A percentile compares a stretch with the other conserved stretches of the same genome.
phyloP scores from a whole-genome alignment of 2,329 filamentous ascomycete genomes.

The Epichloe uncinata region DNA sequence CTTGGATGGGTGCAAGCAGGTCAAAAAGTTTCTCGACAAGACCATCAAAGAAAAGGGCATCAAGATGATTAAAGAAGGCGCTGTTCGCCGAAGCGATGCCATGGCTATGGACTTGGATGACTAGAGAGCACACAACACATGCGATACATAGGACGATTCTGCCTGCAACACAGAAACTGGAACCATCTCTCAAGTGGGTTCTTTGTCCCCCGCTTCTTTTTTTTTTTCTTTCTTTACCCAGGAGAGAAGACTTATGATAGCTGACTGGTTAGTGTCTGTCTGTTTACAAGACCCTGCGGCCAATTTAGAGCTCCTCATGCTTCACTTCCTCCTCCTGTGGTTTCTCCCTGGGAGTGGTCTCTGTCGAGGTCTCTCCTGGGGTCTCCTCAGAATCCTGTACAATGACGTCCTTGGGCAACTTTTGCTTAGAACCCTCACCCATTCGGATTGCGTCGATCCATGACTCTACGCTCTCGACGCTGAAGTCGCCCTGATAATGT shows the following conservation, averaged over 20 bases:
- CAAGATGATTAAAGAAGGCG: conserved; percentile 46
- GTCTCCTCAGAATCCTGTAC: conserved; percentile 24
- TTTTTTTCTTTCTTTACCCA: too few species aligned
- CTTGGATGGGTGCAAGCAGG: conserved; percentile 80
- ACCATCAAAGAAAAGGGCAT: conserved; percentile 62
- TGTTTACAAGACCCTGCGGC: not conserved
- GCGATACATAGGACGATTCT: not conserved
- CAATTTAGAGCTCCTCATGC: conserved; percentile 37
- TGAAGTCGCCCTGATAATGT: conserved; percentile 51
- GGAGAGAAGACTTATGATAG: not conserved
- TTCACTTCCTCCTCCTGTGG: conserved; percentile 16
- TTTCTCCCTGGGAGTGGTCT: conserved; percentile 10
- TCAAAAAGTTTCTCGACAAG: conserved; percentile 68
- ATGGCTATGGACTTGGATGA: conserved; percentile 38
- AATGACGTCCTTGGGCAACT: conserved; percentile 48
- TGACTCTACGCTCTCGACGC: conserved; percentile 51
- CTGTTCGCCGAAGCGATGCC: conserved; percentile 33
- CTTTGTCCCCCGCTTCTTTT: not conserved
- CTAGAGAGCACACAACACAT: not conserved
- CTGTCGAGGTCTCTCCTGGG: conserved; percentile 10
- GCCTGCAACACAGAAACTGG: not conserved
- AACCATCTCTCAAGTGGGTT: not conserved
- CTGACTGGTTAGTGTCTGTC: not conserved
- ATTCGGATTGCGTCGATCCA: conserved; percentile 91
- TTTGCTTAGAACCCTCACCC: conserved; percentile 72